These are phyloP conservation scores for Pseudonectria buxi DNA, from an alignment of 2,329 filamentous ascomycete species.

Conservation along the genomic window DNA sequence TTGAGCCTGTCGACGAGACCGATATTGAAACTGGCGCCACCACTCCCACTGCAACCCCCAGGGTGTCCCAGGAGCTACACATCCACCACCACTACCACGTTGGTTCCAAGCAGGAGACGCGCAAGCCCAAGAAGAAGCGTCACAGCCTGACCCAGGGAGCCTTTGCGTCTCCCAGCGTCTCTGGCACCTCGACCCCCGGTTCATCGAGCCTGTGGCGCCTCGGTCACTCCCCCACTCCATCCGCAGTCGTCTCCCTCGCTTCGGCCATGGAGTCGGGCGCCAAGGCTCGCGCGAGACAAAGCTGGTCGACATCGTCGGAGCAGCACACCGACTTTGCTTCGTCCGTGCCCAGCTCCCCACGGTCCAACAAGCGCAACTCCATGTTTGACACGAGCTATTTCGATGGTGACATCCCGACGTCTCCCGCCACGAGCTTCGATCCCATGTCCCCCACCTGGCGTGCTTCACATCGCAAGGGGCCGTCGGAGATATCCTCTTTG, in stretches of 20 bases:
- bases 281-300: constrained; percentile 37
- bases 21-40: too few species aligned
- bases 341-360: constrained; percentile 75
- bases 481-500: constrained; percentile 49
- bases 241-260: constrained; percentile 34
- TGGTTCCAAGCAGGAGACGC: constrained; percentile 52
- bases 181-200: constrained; percentile 36
- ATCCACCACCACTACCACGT: constrained; percentile 93
- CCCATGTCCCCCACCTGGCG: constrained; percentile 58
- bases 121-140: constrained; percentile 66
- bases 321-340: constrained; percentile 61
- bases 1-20: constrained; percentile 42
- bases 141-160: constrained; percentile 54
- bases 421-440: constrained; percentile 69
- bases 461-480: constrained; percentile 45
- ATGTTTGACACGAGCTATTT: constrained; percentile 66
- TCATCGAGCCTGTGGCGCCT: constrained; percentile 31
- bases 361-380: constrained; percentile 64
- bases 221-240: constrained; percentile 31
- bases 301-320: constrained; percentile 52
- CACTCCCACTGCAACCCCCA: constrained; percentile 13
- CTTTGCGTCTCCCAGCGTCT: constrained; percentile 48
- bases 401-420: constrained; percentile 64
- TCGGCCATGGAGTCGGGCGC: constrained; percentile 44
- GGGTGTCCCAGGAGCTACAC: constrained; percentile 66